phyloP scores from a whole-genome alignment of 768 basidiomycete species.

The Lactarius hatsudake region DNA sequence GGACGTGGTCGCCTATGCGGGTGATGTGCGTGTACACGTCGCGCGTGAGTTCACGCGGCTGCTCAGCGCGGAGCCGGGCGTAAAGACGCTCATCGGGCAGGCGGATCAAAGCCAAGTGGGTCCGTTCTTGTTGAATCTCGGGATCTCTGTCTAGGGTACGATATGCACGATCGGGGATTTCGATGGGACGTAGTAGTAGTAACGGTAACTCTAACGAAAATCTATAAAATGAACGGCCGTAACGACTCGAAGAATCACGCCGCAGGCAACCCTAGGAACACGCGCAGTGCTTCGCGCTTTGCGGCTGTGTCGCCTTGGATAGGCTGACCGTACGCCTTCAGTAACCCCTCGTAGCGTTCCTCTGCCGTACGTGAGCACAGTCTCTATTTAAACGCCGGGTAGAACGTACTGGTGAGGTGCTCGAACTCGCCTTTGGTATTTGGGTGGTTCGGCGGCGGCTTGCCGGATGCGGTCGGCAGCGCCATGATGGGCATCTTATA shows the following conservation, averaged over 20 bases:
- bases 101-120: conserved; percentile 30
- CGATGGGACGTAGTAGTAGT: background rate
- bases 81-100: conserved; percentile 30
- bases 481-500: conserved; percentile 37
- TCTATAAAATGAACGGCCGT: background rate
- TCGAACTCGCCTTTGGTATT: conserved; percentile 43
- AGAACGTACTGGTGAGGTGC: conserved; percentile 43
- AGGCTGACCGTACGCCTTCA: conserved; percentile 37
- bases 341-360: conserved; percentile 41
- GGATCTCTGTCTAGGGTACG: conserved; percentile 33
- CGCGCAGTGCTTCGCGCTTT: conserved; percentile 39
- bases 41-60: conserved; percentile 40
- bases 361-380: conserved; percentile 29
- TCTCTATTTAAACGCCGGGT: too few species aligned
- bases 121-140: conserved; percentile 36
- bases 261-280: conserved; percentile 34
- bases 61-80: conserved; percentile 23
- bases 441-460: conserved; percentile 39
- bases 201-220: background rate
- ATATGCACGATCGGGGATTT: background rate
- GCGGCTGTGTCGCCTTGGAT: conserved; percentile 41
- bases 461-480: conserved; percentile 36
- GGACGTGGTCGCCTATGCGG: conserved; percentile 63
- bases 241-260: background rate
- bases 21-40: conserved; percentile 53